A percentile compares a stretch with the other conserved stretches of the same genome.
Conservation (phyloP, 345 rosid genomes). For the Chamaenerion angustifolium region DNA sequence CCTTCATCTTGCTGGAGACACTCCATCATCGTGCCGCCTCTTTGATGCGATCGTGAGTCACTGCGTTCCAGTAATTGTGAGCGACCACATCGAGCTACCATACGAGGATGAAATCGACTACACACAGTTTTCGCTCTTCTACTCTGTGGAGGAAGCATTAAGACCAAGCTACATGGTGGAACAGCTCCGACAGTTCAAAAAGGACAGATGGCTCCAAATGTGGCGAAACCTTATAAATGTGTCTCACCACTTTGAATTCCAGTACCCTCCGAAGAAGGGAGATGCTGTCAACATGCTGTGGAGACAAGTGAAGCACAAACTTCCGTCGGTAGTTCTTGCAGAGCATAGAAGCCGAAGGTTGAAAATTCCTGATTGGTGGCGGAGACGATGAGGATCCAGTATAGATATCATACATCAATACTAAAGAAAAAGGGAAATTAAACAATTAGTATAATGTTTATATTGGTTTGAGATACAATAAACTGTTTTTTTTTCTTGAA, state of each 20-base stretch:
- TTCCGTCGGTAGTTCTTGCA: slow-evolving; percentile 44
- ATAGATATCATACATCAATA: slow-evolving; percentile 25
- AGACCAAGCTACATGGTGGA: no score
- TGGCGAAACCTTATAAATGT: slow-evolving; percentile 57
- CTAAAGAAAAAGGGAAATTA: no score
- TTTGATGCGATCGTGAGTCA: no score
- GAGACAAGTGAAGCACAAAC: slow-evolving; percentile 78
- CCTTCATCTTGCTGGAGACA: slow-evolving; percentile 82
- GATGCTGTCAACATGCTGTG: slow-evolving; percentile 75
- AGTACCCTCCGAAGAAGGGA: slow-evolving; percentile 62
- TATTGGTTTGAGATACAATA: no score
- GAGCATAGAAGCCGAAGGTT: slow-evolving; percentile 63
- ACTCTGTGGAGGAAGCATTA: no score
- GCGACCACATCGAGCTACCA: no score
- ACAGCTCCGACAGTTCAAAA: no score
- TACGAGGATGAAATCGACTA: no score
- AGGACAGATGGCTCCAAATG: slow-evolving; percentile 20
- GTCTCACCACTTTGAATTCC: slow-evolving; percentile 71
- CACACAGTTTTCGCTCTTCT: no score
- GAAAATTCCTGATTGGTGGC: slow-evolving; percentile 87
- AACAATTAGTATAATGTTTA: no score
- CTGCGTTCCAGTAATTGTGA: no score
- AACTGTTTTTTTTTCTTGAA: no score
- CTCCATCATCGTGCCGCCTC: slow-evolving; percentile 76
- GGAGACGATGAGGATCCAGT: slow-evolving; percentile 19